Percentiles rank a stretch among this genome's conserved stretches.
phyloP scores from a whole-genome alignment of 176 grass and related monocot genomes.

The Cenchrus americanus region DNA sequence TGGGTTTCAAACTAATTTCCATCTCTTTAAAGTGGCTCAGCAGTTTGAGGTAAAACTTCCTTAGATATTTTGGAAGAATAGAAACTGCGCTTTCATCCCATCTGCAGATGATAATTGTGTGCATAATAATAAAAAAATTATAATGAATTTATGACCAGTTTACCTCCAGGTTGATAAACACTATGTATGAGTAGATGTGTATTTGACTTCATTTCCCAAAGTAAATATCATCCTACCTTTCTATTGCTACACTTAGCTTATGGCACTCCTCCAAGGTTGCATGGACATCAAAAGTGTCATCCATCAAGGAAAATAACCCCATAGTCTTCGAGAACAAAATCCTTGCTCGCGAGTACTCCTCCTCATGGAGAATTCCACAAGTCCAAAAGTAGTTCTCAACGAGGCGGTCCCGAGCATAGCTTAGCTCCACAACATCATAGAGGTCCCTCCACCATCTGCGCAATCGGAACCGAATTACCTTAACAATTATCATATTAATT shows the following conservation, averaged over 20 bases:
- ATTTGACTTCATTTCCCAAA: too few relatives aligned
- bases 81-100: slow-evolving; percentile 15
- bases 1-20: background rate
- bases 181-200: too few relatives aligned
- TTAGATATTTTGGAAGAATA: slow-evolving; percentile 4
- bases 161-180: too few relatives aligned
- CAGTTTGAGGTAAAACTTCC: background rate
- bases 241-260: background rate
- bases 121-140: too few relatives aligned
- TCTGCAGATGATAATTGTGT: background rate
- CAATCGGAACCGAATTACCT: too few relatives aligned
- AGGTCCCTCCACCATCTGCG: background rate
- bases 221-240: background rate
- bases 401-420: background rate
- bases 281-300: background rate
- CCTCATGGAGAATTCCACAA: background rate
- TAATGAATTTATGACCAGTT: too few relatives aligned
- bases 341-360: background rate
- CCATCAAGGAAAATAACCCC: background rate
- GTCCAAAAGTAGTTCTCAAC: background rate
- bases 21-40: background rate
- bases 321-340: background rate
- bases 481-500: too few relatives aligned
- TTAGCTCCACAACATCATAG: background rate
- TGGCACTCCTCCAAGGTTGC: background rate